phyloP scores from a whole-genome alignment of 1,139 yeast species.

The Sugiyamaella novakii region DNA sequence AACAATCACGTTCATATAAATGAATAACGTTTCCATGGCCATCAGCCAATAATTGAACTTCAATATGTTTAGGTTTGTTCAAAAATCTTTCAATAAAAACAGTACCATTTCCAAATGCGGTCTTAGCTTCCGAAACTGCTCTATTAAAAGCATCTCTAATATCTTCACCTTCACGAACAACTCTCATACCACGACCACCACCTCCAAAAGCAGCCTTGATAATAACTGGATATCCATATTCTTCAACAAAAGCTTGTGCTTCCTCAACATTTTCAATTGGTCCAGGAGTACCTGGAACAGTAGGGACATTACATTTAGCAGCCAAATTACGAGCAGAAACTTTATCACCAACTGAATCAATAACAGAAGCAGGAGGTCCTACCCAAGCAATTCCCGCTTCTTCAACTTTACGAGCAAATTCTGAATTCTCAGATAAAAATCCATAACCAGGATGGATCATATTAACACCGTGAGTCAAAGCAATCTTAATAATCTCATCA shows the following conservation, averaged over 20 bases:
- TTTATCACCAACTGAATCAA: conserved; percentile 97
- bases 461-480: conserved; percentile 82
- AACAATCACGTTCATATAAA: conserved; percentile 96
- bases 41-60: conserved; percentile 95
- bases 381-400: conserved; percentile 94
- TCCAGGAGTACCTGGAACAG: conserved; percentile 98
- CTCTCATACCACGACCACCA: conserved; percentile 99
- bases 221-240: conserved; percentile 93
- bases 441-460: conserved; percentile 99
- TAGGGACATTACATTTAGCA: conserved; percentile 77
- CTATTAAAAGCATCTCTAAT: conserved; percentile 89
- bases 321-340: conserved; percentile 93
- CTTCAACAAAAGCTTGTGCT: conserved; percentile 72
- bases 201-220: conserved; percentile 99
- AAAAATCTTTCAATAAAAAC: conserved; percentile 96
- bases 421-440: conserved; percentile 90
- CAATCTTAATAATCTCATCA: conserved; percentile 91
- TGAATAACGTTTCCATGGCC: conserved; percentile 93
- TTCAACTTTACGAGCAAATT: conserved; percentile 89
- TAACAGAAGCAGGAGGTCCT: conserved; percentile 87
- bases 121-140: conserved; percentile 91
- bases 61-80: conserved; percentile 96
- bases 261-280: conserved; percentile 83
- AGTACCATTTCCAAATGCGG: conserved; percentile 97
- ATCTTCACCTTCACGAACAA: conserved; percentile 94